Evolutionary conservation across 116 monocot genomes (phyloP).

Genomic region (Trichopus zeylanicus): DNA sequence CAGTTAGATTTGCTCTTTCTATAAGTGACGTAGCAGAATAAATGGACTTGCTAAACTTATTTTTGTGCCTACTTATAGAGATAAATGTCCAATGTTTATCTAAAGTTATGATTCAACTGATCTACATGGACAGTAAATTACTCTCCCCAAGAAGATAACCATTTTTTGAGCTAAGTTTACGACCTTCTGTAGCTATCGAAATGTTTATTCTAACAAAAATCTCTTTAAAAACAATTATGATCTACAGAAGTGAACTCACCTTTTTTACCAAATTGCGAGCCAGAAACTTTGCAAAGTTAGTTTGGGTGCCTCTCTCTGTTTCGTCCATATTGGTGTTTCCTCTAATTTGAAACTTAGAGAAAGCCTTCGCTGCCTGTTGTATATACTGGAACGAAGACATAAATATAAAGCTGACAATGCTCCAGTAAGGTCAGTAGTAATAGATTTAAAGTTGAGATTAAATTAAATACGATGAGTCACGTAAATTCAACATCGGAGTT

Average conservation of each 20-base stretch:
- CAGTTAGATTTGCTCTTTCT: neutral
- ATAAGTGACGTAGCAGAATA: neutral
- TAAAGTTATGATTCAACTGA: no score
- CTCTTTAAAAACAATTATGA: neutral
- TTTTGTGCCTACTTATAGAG: neutral
- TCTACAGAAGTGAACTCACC: neutral
- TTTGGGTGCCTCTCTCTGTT: conserved; percentile 10
- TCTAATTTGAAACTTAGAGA: conserved; percentile 14
- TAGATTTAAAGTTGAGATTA: no score
- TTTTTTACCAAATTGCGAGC: conserved; percentile 5
- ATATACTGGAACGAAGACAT: neutral
- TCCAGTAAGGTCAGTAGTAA: no score
- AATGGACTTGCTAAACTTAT: neutral
- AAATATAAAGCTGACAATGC: no score
- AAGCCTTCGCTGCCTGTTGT: conserved; percentile 26
- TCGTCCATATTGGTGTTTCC: conserved; percentile 8
- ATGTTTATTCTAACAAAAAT: neutral
- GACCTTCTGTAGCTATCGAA: neutral
- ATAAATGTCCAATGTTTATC: neutral
- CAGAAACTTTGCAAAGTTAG: conserved; percentile 5
- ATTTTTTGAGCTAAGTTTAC: neutral
- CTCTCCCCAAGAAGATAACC: neutral
- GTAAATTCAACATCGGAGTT: no score
- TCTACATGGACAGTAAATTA: neutral
- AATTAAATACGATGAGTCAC: no score